Conservation (phyloP, 345 rosid genomes). For the Sonneratia caseolaris region DNA sequence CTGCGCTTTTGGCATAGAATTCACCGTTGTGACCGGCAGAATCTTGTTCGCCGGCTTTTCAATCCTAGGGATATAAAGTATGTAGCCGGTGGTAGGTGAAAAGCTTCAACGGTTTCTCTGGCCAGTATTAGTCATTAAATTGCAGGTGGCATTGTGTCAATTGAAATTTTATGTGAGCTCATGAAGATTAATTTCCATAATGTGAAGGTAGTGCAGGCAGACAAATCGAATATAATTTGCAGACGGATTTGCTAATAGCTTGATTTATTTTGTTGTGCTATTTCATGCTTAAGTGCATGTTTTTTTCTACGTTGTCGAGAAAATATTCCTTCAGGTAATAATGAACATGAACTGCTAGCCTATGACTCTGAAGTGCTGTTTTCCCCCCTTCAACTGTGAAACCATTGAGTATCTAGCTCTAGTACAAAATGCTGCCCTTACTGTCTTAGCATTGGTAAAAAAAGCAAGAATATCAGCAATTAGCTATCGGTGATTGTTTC, state of each 20-base stretch:
- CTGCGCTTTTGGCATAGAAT: neutral
- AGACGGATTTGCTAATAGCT: neutral
- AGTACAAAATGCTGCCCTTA: neutral
- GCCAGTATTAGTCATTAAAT: neutral
- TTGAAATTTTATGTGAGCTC: neutral
- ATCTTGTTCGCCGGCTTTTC: neutral
- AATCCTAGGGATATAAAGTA: neutral
- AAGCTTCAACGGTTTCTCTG: neutral
- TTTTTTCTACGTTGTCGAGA: neutral
- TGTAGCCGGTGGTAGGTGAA: neutral
- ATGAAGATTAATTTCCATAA: neutral
- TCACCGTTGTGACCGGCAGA: neutral
- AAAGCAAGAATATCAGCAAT: neutral
- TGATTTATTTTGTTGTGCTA: neutral
- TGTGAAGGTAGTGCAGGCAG: neutral
- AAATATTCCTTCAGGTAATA: neutral
- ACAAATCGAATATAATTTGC: neutral
- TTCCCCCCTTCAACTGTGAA: neutral
- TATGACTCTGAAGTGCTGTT: neutral
- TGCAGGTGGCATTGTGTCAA: neutral
- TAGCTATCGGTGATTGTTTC: neutral
- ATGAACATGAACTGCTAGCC: neutral
- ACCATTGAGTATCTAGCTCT: neutral
- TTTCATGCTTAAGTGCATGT: neutral
- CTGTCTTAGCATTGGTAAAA: neutral